Conservation (phyloP, 2,329 filamentous ascomycete genomes). For the Diatrype stigma region DNA sequence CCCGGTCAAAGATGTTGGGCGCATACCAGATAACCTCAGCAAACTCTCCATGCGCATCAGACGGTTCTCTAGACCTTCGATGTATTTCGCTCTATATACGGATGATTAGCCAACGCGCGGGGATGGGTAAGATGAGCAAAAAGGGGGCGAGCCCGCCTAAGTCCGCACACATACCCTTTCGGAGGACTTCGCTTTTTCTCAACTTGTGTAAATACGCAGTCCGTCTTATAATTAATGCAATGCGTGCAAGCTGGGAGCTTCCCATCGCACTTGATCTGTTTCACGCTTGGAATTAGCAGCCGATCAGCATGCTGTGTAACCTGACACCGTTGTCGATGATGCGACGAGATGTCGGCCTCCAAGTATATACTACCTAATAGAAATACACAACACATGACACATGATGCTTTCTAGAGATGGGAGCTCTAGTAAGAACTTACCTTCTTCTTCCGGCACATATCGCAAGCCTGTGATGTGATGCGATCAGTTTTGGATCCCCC, state of each 20-base stretch:
- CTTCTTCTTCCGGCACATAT: slow-evolving; percentile 65
- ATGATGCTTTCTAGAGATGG: no score
- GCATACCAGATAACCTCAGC: slow-evolving; percentile 70
- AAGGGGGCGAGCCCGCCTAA: not conserved
- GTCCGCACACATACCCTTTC: slow-evolving; percentile 70
- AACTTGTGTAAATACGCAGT: slow-evolving; percentile 94
- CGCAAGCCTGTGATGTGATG: slow-evolving; percentile 63
- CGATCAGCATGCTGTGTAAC: not conserved
- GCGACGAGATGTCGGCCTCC: no score
- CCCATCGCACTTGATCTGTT: slow-evolving; percentile 92
- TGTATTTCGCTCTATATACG: slow-evolving; percentile 78
- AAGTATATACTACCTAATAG: no score
- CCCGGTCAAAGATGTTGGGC: not conserved
- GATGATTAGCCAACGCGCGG: slow-evolving; percentile 5
- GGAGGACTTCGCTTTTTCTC: slow-evolving; percentile 98
- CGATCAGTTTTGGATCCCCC: slow-evolving; percentile 9
- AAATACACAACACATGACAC: no score
- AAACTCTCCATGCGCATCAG: slow-evolving; percentile 94
- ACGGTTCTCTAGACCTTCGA: slow-evolving; percentile 92
- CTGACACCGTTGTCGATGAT: not conserved
- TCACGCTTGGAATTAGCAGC: not conserved
- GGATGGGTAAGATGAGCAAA: slow-evolving; percentile 4
- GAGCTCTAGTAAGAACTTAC: not conserved
- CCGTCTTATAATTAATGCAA: slow-evolving; percentile 96
- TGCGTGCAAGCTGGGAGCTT: slow-evolving; percentile 93